A percentile compares a stretch with the other conserved stretches of the same genome.
These are phyloP conservation scores for Ramaria sp. DNA, from an alignment of 768 basidiomycete genomes.

Conservation along the genomic window DNA sequence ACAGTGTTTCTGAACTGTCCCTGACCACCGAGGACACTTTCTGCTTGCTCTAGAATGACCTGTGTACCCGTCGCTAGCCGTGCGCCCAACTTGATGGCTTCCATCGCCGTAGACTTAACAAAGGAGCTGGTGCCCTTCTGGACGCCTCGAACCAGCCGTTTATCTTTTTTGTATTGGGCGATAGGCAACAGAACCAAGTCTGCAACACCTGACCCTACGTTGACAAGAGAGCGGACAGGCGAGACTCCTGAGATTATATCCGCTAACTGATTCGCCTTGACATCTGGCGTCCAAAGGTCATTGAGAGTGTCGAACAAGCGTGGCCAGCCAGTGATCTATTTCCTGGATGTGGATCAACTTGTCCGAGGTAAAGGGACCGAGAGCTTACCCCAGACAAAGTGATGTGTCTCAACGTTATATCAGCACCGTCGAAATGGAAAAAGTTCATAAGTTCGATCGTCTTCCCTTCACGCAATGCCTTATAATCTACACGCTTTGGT, in stretches of 20 bases:
- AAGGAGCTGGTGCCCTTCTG: conserved; percentile 93
- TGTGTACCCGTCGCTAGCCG: conserved; percentile 94
- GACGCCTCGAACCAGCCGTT: conserved; percentile 81
- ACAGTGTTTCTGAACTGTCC: conserved; percentile 51
- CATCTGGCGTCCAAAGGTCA: conserved; percentile 98
- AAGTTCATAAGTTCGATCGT: conserved; percentile 99
- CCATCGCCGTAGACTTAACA: conserved; percentile 87
- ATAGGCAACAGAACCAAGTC: conserved; percentile 94
- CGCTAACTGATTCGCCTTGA: conserved; percentile 94
- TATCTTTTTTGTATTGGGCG: conserved; percentile 96
- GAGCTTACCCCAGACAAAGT: conserved; percentile 77
- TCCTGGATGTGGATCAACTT: neutral
- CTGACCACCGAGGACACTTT: conserved; percentile 70
- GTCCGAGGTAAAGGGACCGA: neutral
- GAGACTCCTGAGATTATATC: conserved; percentile 96
- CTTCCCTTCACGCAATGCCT: conserved; percentile 78
- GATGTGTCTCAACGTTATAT: conserved; percentile 94
- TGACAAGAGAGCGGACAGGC: conserved; percentile 93
- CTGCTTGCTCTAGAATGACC: conserved; percentile 92
- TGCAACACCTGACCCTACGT: conserved; percentile 93
- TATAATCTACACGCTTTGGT: conserved; percentile 91
- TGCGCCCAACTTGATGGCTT: conserved; percentile 91
- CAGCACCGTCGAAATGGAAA: conserved; percentile 98
- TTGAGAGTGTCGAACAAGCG: conserved; percentile 86
- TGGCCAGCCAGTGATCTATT: conserved; percentile 86